A percentile compares a stretch with the other conserved stretches of the same genome.
These are phyloP conservation scores for Sporothrix humicola DNA, from an alignment of 2,329 filamentous ascomycete genomes.

Conservation along the genomic window DNA sequence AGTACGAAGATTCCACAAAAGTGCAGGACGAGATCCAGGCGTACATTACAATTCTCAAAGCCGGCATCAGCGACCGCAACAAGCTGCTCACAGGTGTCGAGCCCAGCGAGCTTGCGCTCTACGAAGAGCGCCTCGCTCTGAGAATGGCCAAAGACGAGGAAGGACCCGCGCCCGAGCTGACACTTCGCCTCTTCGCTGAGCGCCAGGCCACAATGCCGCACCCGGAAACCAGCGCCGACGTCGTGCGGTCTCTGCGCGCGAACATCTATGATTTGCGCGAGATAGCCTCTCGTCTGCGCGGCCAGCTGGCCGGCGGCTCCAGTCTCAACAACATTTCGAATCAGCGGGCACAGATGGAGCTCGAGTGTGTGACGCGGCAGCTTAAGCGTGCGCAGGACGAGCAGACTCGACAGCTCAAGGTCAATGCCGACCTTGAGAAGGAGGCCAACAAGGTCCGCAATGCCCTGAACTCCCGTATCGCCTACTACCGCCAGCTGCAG, in stretches of 20 bases:
- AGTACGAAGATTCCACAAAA: slow-evolving; percentile 86
- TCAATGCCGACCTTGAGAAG: slow-evolving; percentile 58
- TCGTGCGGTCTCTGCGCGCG: slow-evolving; percentile 70
- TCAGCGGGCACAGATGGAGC: slow-evolving; percentile 65
- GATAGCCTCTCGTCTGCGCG: slow-evolving; percentile 62
- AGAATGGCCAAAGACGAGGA: slow-evolving; percentile 64
- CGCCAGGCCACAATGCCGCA: slow-evolving; percentile 57
- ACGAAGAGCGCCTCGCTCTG: slow-evolving; percentile 71
- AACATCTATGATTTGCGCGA: slow-evolving; percentile 72
- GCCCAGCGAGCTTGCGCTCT: slow-evolving; percentile 71
- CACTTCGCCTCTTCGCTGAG: slow-evolving; percentile 57
- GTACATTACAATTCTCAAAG: slow-evolving; percentile 79
- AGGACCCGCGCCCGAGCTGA: slow-evolving; percentile 72
- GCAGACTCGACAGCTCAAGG: slow-evolving; percentile 59
- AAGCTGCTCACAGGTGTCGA: slow-evolving; percentile 75
- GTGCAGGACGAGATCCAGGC: slow-evolving; percentile 88
- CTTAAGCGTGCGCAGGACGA: slow-evolving; percentile 65
- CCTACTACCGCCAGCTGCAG: slow-evolving; percentile 91
- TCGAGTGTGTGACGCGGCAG: slow-evolving; percentile 67
- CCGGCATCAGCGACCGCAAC: slow-evolving; percentile 78
- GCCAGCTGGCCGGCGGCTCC: slow-evolving; percentile 42
- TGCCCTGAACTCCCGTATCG: slow-evolving; percentile 83
- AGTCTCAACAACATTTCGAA: slow-evolving; percentile 22
- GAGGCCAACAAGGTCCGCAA: slow-evolving; percentile 78
- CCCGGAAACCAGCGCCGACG: slow-evolving; percentile 40